phyloP scores from a whole-genome alignment of 208 protist species.

The Crithidia fasciculata region DNA sequence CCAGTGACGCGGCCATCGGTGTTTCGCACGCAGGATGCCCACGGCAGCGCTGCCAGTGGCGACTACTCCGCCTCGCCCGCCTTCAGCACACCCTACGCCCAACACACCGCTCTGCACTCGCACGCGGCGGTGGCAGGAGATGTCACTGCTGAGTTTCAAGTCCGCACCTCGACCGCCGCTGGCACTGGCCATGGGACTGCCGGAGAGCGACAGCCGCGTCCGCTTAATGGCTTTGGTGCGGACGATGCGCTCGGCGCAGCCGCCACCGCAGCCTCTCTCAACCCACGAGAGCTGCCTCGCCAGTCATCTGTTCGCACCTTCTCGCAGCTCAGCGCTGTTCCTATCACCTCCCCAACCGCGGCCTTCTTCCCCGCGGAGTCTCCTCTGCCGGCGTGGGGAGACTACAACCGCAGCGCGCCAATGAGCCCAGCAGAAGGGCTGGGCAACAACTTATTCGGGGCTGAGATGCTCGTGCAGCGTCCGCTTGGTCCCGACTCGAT shows the following conservation, averaged over 20 bases:
- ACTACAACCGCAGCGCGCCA: constrained; percentile 9
- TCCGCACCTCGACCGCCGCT: no score
- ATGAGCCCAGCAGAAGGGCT: constrained; percentile 1
- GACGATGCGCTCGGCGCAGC: no score
- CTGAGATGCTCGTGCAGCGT: constrained; percentile 21
- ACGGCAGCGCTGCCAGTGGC: background rate
- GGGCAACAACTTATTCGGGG: background rate
- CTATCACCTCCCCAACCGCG: background rate
- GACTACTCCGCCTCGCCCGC: background rate
- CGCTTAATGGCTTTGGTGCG: no score
- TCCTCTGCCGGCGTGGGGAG: background rate
- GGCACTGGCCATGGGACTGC: no score
- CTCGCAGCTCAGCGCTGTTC: constrained; percentile 19
- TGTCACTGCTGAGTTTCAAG: no score
- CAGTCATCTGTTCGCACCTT: constrained; percentile 22
- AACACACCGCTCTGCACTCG: background rate
- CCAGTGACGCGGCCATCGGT: constrained; percentile 18
- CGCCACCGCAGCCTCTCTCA: no score
- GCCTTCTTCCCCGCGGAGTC: background rate
- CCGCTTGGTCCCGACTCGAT: constrained; percentile 30
- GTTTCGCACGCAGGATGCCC: constrained; percentile 20
- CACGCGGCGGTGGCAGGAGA: background rate
- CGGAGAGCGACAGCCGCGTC: no score
- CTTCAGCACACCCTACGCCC: background rate
- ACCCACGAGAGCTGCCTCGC: background rate